Percentiles rank a stretch among this genome's conserved stretches.
Conservation (phyloP, 257 asterid genomes). For the Jacaranda copaia region DNA sequence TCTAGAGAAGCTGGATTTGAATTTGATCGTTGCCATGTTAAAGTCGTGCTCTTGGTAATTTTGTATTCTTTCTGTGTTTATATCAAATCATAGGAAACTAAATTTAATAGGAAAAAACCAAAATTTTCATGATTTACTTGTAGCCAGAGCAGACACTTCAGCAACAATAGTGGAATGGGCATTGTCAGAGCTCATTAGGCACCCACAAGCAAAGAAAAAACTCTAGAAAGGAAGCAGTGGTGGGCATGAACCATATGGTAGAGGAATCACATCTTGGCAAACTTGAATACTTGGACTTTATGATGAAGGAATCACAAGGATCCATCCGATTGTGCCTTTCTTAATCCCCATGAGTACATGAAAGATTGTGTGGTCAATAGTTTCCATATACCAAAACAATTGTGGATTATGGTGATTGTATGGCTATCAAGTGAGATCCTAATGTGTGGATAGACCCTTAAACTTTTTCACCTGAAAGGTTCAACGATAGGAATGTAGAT, state of each 20-base stretch:
- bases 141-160: constrained; percentile 35
- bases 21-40: too few species aligned
- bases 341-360: neutral
- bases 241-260: too few species aligned
- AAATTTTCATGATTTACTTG: too few species aligned
- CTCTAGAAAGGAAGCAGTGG: too few species aligned
- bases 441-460: neutral
- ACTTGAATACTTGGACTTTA: too few species aligned
- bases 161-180: constrained; percentile 31
- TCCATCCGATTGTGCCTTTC: neutral
- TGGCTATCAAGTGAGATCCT: neutral
- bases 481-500: neutral
- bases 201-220: constrained; percentile 3
- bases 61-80: too few species aligned
- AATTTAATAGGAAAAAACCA: too few species aligned
- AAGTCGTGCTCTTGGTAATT: too few species aligned
- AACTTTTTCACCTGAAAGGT: neutral
- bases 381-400: neutral
- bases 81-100: too few species aligned
- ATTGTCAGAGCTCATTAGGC: constrained; percentile 30
- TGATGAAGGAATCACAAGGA: too few species aligned
- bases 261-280: too few species aligned
- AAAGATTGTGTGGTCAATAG: neutral
- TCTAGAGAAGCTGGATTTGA: too few species aligned
- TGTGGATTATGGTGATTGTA: neutral